Evolutionary conservation across 768 basidiomycete species (phyloP).

Genomic region (Piloderma croceum): DNA sequence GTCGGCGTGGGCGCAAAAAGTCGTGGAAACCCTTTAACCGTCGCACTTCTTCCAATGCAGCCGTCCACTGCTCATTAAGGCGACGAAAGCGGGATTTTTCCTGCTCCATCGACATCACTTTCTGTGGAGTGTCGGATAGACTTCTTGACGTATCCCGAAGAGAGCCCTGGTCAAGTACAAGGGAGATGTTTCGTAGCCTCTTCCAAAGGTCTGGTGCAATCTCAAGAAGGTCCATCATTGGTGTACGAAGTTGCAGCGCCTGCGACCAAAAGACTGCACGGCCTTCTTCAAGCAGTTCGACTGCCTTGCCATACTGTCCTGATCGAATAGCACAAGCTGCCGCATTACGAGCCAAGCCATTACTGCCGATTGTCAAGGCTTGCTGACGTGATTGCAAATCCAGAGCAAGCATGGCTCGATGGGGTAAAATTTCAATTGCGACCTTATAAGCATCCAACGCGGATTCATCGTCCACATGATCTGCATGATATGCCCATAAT

Average conservation of each 20-base stretch:
- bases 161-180: background rate
- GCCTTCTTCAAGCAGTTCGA: too few species aligned
- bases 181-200: slow-evolving; percentile 1
- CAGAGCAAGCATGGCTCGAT: slow-evolving; percentile 9
- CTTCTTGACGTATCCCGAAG: background rate
- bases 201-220: slow-evolving; percentile 16
- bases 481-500: too few species aligned
- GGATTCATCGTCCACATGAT: slow-evolving; percentile 18
- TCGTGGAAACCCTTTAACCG: slow-evolving; percentile 7
- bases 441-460: slow-evolving; percentile 25
- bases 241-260: too few species aligned
- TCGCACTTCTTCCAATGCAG: too few species aligned
- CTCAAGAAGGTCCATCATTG: slow-evolving; percentile 14
- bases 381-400: too few species aligned
- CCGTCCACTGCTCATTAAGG: too few species aligned
- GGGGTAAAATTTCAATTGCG: slow-evolving; percentile 20
- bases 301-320: too few species aligned
- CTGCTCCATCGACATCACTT: too few species aligned
- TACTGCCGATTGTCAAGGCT: slow-evolving; percentile 9
- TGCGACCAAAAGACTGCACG: too few species aligned
- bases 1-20: slow-evolving; percentile 16
- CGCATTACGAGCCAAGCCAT: slow-evolving; percentile 20
- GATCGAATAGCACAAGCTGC: too few species aligned
- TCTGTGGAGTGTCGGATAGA: background rate
- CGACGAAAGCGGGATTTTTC: too few species aligned